These are phyloP conservation scores for Acanthamoeba castellanii DNA, from an alignment of 208 protist species.

Conservation along the genomic window DNA sequence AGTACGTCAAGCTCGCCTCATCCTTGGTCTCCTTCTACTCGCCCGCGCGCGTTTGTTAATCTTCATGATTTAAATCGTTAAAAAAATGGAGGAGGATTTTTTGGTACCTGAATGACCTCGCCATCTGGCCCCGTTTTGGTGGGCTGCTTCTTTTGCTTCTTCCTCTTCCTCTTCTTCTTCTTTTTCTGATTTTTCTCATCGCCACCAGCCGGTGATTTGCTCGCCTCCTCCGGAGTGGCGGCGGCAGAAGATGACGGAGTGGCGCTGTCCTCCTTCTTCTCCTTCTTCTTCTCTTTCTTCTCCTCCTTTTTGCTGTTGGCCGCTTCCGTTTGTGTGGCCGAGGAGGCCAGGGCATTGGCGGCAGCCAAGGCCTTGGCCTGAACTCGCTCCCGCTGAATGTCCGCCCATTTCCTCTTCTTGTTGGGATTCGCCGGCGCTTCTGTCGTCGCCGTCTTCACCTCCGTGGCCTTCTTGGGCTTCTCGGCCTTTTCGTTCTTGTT, in stretches of 20 bases:
- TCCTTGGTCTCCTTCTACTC: background rate
- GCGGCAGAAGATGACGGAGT: background rate
- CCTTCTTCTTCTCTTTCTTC: background rate
- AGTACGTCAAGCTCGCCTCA: background rate
- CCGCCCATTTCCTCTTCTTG: constrained; percentile 33
- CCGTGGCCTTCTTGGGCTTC: background rate
- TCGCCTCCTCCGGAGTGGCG: background rate
- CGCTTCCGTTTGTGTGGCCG: background rate
- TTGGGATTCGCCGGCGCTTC: background rate
- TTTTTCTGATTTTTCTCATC: background rate
- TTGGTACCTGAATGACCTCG: background rate
- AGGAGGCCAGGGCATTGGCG: background rate
- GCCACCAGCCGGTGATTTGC: background rate
- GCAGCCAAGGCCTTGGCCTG: background rate
- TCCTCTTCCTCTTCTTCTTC: constrained; percentile 4
- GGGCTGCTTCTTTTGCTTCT: background rate
- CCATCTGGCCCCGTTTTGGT: background rate
- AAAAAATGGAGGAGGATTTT: background rate
- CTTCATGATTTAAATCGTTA: too few species aligned
- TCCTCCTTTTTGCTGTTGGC: background rate
- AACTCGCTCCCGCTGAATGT: constrained; percentile 36
- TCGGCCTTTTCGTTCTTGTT: background rate
- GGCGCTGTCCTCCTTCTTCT: background rate
- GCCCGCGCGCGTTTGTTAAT: too few species aligned
- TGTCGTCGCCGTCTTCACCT: background rate